These are phyloP conservation scores for Plenodomus lindquistii DNA, from an alignment of 2,329 filamentous ascomycete genomes.

Conservation along the genomic window DNA sequence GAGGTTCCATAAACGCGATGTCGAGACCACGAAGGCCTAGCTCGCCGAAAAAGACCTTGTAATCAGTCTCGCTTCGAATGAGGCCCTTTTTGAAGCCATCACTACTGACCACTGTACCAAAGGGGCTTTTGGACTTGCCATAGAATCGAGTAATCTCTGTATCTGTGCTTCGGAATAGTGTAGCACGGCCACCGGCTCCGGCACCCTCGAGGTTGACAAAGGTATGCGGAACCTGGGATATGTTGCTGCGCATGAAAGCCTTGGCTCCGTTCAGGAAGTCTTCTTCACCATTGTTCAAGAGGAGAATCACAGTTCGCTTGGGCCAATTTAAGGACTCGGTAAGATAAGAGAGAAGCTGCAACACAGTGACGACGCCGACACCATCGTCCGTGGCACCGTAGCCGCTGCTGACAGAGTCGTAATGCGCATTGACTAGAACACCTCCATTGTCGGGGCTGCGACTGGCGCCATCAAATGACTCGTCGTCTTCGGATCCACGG, in stretches of 20 bases:
- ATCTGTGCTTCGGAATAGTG: slow-evolving; percentile 86
- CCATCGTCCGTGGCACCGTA: slow-evolving; percentile 95
- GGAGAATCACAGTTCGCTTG: slow-evolving; percentile 75
- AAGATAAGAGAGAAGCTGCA: slow-evolving; percentile 88
- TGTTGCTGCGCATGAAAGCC: slow-evolving; percentile 80
- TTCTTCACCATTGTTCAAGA: slow-evolving; percentile 96
- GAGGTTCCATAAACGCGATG: slow-evolving; percentile 85
- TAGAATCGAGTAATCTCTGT: slow-evolving; percentile 83
- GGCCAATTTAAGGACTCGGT: slow-evolving; percentile 70
- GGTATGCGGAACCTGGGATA: slow-evolving; percentile 78
- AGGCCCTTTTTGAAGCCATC: slow-evolving; percentile 82
- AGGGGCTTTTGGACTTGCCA: slow-evolving; percentile 70
- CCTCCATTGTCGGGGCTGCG: slow-evolving; percentile 64
- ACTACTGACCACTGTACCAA: slow-evolving; percentile 77
- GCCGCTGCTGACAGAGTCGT: slow-evolving; percentile 89
- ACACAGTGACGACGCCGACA: slow-evolving; percentile 80
- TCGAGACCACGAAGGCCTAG: slow-evolving; percentile 87
- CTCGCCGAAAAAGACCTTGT: slow-evolving; percentile 75
- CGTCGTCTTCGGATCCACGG: slow-evolving; percentile 72
- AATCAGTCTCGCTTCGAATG: slow-evolving; percentile 87
- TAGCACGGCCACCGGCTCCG: slow-evolving; percentile 85
- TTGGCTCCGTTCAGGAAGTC: slow-evolving; percentile 86
- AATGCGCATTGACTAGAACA: slow-evolving; percentile 92
- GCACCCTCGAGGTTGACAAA: slow-evolving; percentile 96
- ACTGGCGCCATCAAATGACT: slow-evolving; percentile 68